Evolutionary conservation across 116 monocot species (phyloP).

Genomic region (Papilionanthe hybrid): DNA sequence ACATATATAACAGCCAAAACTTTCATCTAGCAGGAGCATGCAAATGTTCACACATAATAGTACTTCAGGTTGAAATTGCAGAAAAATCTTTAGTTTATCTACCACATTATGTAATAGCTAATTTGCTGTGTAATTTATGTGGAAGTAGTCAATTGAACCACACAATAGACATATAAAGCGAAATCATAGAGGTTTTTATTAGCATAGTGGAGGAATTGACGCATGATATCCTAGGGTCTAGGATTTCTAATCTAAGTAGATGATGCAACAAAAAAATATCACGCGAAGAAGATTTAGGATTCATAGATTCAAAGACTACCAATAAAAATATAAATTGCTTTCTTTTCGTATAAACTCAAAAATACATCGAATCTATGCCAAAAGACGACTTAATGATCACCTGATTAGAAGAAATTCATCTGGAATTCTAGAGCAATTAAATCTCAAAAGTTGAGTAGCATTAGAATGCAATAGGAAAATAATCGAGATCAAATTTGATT

Average conservation of each 20-base stretch:
- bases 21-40: background rate
- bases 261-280: background rate
- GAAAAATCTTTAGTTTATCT: background rate
- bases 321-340: background rate
- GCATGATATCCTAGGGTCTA: background rate
- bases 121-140: background rate
- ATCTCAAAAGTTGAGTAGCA: too few relatives aligned
- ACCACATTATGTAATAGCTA: background rate
- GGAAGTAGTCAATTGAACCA: background rate
- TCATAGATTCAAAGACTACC: background rate
- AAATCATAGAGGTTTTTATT: background rate
- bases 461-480: too few relatives aligned
- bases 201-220: background rate
- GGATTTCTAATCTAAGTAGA: background rate
- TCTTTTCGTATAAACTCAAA: background rate
- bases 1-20: background rate
- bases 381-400: background rate
- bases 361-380: background rate
- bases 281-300: background rate
- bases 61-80: background rate
- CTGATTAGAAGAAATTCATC: background rate
- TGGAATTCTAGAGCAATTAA: background rate
- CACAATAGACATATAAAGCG: background rate
- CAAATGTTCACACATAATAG: background rate
- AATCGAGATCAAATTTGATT: too few relatives aligned